Conservation (phyloP, 495 filamentous ascomycete species). For the Patellaria atrata region DNA sequence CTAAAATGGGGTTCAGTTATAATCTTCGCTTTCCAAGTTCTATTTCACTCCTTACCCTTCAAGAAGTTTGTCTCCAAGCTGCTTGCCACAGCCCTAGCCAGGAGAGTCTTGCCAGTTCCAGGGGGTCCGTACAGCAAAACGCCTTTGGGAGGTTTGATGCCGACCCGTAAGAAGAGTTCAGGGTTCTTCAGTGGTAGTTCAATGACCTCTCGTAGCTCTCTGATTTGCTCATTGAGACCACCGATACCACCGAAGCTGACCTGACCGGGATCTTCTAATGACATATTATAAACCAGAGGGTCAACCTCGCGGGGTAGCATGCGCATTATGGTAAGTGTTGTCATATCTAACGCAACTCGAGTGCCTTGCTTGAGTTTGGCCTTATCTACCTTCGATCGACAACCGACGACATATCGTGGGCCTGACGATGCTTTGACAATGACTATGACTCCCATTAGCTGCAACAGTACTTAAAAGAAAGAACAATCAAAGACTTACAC, state of each 20-base stretch:
- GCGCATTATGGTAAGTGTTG: constrained; percentile 98
- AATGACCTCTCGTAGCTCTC: constrained; percentile 95
- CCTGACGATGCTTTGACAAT: constrained; percentile 91
- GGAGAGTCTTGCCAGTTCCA: constrained; percentile 91
- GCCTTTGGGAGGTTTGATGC: constrained; percentile 98
- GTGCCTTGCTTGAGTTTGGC: constrained; percentile 94
- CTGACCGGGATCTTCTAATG: constrained; percentile 91
- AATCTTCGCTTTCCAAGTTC: not conserved
- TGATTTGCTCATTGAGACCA: constrained; percentile 96
- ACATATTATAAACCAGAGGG: constrained; percentile 99
- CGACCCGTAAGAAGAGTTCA: constrained; percentile 89
- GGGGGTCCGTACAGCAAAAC: constrained; percentile 95
- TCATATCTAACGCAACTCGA: constrained; percentile 98
- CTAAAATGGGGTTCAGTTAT: constrained; percentile 36
- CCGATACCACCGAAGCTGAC: constrained; percentile 98
- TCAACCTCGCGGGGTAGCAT: constrained; percentile 99
- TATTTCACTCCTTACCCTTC: constrained; percentile 78
- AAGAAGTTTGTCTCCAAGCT: constrained; percentile 97
- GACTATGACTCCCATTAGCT: constrained; percentile 27
- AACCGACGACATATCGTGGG: constrained; percentile 95
- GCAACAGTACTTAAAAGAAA: not conserved
- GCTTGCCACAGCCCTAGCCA: constrained; percentile 92
- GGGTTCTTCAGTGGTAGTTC: constrained; percentile 98
- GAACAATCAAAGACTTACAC: constrained; percentile 47
- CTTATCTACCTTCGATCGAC: constrained; percentile 96